These are phyloP conservation scores for Solanum aculeatissimum DNA, from an alignment of 305 asterid genomes.

Conservation along the genomic window DNA sequence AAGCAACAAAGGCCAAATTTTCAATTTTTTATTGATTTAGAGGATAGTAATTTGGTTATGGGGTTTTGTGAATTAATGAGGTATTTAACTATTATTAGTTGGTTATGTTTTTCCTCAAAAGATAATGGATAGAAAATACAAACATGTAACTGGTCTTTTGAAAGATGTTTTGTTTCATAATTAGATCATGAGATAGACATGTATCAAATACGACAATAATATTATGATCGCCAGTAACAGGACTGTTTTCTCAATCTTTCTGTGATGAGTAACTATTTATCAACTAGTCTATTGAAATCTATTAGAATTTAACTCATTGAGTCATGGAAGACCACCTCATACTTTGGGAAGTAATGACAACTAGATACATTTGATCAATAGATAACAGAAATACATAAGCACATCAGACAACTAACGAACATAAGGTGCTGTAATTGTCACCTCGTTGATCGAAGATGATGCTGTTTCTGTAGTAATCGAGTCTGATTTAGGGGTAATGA, in stretches of 20 bases:
- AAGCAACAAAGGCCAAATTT: neutral
- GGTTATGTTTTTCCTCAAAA: neutral
- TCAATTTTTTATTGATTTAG: neutral
- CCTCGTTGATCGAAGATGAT: neutral
- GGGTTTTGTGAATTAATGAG: neutral
- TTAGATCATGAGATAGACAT: neutral
- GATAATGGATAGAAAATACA: neutral
- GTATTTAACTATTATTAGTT: neutral
- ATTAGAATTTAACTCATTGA: constrained; percentile 6
- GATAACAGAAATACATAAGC: neutral
- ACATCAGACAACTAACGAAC: neutral
- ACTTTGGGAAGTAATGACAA: neutral
- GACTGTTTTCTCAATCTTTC: neutral
- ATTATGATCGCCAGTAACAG: neutral
- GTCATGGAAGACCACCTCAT: neutral
- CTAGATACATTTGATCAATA: neutral
- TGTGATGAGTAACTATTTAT: neutral
- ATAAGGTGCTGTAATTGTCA: neutral
- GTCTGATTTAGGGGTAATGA: neutral
- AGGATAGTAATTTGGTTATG: neutral
- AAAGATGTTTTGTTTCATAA: neutral
- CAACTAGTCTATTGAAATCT: neutral
- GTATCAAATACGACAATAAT: neutral
- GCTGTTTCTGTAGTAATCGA: neutral
- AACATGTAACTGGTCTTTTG: neutral